Evolutionary conservation across 2,329 filamentous ascomycete species (phyloP).

Genomic region (Achaetomium macrosporum): DNA sequence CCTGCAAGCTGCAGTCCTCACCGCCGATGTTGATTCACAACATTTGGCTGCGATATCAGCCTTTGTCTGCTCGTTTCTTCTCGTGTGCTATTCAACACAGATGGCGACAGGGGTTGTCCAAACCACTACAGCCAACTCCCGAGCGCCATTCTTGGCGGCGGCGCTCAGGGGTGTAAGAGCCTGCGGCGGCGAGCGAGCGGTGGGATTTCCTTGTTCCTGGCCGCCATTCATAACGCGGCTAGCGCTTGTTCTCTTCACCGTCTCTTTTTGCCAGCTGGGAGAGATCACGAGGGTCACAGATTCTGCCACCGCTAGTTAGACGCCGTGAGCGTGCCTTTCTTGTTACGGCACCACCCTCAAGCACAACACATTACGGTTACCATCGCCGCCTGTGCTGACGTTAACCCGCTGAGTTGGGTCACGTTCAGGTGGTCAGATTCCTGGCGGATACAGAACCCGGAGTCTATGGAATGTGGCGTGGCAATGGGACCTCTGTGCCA

Average conservation of each 20-base stretch:
- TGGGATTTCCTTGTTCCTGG: slow-evolving; percentile 2
- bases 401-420: slow-evolving; percentile 4
- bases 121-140: background rate
- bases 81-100: slow-evolving; percentile 12
- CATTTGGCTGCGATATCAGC: slow-evolving; percentile 3
- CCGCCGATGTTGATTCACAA: slow-evolving; percentile 12
- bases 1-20: slow-evolving; percentile 3
- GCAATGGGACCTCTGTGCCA: slow-evolving; percentile 13
- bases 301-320: slow-evolving; percentile 2
- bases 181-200: slow-evolving; percentile 3
- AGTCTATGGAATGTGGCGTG: slow-evolving; percentile 7
- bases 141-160: slow-evolving; percentile 10
- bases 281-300: slow-evolving; percentile 13
- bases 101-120: slow-evolving; percentile 8
- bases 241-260: slow-evolving; percentile 14
- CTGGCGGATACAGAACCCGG: slow-evolving; percentile 4
- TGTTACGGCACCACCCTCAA: background rate
- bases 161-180: background rate
- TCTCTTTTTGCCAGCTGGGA: background rate
- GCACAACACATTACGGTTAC: background rate
- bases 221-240: too few relatives aligned
- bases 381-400: slow-evolving; percentile 5
- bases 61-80: background rate
- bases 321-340: too few relatives aligned
- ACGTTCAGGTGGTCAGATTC: background rate